A percentile compares a stretch with the other conserved stretches of the same genome.
Conservation (phyloP, 805 yeast genomes). For the Kazachstania bromeliacearum region DNA sequence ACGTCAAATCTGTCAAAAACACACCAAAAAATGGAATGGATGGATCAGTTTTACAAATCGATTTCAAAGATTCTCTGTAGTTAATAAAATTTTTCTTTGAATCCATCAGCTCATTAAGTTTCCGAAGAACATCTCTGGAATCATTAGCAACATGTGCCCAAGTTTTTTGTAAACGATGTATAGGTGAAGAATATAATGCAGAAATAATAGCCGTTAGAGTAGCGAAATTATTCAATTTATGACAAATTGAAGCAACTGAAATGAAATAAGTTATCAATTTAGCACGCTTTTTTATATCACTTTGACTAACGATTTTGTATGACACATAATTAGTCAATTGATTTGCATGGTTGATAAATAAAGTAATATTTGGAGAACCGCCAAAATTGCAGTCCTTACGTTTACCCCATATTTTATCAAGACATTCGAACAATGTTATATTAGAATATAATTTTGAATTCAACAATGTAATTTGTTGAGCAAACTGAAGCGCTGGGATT, state of each 20-base stretch:
- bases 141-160: conserved; percentile 65
- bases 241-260: conserved; percentile 67
- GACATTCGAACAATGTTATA: conserved; percentile 65
- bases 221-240: conserved; percentile 69
- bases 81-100: conserved; percentile 78
- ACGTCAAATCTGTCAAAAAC: conserved; percentile 78
- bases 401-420: conserved; percentile 66
- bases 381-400: conserved; percentile 46
- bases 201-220: conserved; percentile 90
- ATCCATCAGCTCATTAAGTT: conserved; percentile 78
- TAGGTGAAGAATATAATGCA: conserved; percentile 77
- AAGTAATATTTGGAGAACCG: conserved; percentile 45
- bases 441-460: conserved; percentile 62
- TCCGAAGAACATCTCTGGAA: conserved; percentile 44
- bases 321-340: conserved; percentile 75
- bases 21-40: conserved; percentile 93
- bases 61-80: conserved; percentile 70
- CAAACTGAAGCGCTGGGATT: conserved; percentile 65
- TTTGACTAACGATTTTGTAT: conserved; percentile 56
- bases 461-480: conserved; percentile 73
- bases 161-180: conserved; percentile 73
- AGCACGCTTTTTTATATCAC: conserved; percentile 59
- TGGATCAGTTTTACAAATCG: conserved; percentile 52
- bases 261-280: conserved; percentile 63
- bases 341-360: conserved; percentile 67